Conservation (phyloP, 805 yeast genomes). For the Saccharomycopsis malanga region DNA sequence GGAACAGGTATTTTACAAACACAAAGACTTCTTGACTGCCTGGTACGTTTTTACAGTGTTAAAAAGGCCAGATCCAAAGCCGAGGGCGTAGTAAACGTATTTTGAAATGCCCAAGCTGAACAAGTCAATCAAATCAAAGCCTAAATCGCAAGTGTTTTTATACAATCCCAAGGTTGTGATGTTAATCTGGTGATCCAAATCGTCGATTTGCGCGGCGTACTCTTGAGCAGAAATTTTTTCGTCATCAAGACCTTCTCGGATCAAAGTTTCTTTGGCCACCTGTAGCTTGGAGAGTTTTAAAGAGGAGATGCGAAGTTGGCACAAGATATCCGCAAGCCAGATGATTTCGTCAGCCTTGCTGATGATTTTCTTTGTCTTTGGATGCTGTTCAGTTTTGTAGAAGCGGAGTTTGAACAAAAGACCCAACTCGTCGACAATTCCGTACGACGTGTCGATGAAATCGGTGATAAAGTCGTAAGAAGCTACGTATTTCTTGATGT, state of each 20-base stretch:
- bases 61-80: slow-evolving; percentile 17
- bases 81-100: slow-evolving; percentile 15
- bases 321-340: slow-evolving; percentile 20
- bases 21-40: too few relatives aligned
- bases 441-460: slow-evolving; percentile 18
- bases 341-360: slow-evolving; percentile 15
- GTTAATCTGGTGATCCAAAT: slow-evolving; percentile 2
- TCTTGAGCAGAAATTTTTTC: slow-evolving; percentile 4
- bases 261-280: background rate
- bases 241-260: slow-evolving; percentile 1
- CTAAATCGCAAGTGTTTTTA: slow-evolving; percentile 17
- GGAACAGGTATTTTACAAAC: too few relatives aligned
- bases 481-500: background rate
- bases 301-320: slow-evolving; percentile 10
- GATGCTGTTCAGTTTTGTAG: slow-evolving; percentile 6
- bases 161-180: slow-evolving; percentile 2
- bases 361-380: slow-evolving; percentile 10
- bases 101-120: slow-evolving; percentile 8
- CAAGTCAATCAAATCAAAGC: slow-evolving; percentile 21
- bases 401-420: slow-evolving; percentile 17
- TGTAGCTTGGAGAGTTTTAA: background rate
- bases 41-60: slow-evolving; percentile 12
- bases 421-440: slow-evolving; percentile 22
- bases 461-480: slow-evolving; percentile 12
- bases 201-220: slow-evolving; percentile 4